A percentile compares a stretch with the other conserved stretches of the same genome.
Conservation (phyloP, 306 rosid genomes). For the Quercus aquifolioides region DNA sequence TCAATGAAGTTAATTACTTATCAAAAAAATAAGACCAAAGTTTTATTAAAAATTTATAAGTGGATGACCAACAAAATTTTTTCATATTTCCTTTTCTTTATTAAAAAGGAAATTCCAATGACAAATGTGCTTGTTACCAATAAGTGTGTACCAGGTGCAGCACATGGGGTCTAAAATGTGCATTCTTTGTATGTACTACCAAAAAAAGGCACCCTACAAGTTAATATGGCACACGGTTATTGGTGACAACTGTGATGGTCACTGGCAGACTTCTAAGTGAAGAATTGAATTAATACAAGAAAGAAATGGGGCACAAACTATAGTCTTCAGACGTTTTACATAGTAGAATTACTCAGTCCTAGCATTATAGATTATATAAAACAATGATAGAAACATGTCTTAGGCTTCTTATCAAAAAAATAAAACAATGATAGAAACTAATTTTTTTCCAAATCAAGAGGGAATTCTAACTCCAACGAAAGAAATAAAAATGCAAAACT, state of each 20-base stretch:
- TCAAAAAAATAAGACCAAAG: neutral
- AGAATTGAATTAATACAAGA: neutral
- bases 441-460: neutral
- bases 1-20: too few species aligned
- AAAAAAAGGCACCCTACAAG: neutral
- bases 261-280: neutral
- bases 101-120: neutral
- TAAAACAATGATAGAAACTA: neutral
- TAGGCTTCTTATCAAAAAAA: too few species aligned
- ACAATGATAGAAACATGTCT: neutral
- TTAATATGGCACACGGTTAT: neutral
- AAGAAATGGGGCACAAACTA: neutral
- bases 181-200: neutral
- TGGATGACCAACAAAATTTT: neutral
- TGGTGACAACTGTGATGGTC: neutral
- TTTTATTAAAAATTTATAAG: neutral
- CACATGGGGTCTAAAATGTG: neutral
- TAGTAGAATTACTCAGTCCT: neutral
- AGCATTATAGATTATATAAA: neutral
- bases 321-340: neutral
- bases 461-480: neutral
- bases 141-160: neutral
- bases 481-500: slow-evolving; percentile 20
- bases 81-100: neutral
- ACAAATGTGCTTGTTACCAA: neutral